These are phyloP conservation scores for Yamadazyma pseudoaaseri DNA, from an alignment of 1,139 yeast genomes.

Conservation along the genomic window DNA sequence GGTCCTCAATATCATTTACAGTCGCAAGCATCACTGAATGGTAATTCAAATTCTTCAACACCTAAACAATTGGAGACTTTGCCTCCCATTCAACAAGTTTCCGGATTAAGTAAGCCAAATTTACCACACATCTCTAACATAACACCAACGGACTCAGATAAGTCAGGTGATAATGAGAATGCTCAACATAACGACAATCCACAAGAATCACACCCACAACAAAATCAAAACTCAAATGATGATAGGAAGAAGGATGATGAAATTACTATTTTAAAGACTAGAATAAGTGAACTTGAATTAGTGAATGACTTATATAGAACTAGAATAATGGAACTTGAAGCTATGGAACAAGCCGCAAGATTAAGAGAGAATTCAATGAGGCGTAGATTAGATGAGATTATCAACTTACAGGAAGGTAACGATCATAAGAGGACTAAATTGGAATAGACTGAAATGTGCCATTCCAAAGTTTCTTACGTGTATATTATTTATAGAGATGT, in stretches of 20 bases:
- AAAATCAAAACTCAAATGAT: conserved; percentile 1
- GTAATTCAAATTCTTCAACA: conserved; percentile 18
- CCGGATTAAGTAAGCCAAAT: conserved; percentile 17
- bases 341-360: conserved; percentile 59
- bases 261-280: conserved; percentile 58
- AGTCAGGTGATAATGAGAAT: not conserved
- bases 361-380: conserved; percentile 50
- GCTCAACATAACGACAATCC: conserved; percentile 1
- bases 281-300: conserved; percentile 85
- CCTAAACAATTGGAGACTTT: conserved; percentile 20
- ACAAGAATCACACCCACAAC: not conserved
- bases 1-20: conserved; percentile 42
- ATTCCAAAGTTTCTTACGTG: conserved; percentile 1
- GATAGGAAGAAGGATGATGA: conserved; percentile 29
- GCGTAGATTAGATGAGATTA: conserved; percentile 48
- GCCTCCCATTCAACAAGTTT: conserved; percentile 36
- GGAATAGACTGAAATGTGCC: conserved; percentile 4
- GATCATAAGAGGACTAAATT: conserved; percentile 21
- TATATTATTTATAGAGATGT: conserved; percentile 3
- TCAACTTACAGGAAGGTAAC: conserved; percentile 21
- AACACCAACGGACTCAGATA: conserved; percentile 4
- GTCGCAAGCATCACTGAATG: conserved; percentile 12
- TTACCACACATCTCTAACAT: conserved; percentile 28
- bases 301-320: conserved; percentile 85
- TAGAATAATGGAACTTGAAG: conserved; percentile 79